Evolutionary conservation across 2,329 filamentous ascomycete species (phyloP).

Genomic region (Ophiostoma montium): DNA sequence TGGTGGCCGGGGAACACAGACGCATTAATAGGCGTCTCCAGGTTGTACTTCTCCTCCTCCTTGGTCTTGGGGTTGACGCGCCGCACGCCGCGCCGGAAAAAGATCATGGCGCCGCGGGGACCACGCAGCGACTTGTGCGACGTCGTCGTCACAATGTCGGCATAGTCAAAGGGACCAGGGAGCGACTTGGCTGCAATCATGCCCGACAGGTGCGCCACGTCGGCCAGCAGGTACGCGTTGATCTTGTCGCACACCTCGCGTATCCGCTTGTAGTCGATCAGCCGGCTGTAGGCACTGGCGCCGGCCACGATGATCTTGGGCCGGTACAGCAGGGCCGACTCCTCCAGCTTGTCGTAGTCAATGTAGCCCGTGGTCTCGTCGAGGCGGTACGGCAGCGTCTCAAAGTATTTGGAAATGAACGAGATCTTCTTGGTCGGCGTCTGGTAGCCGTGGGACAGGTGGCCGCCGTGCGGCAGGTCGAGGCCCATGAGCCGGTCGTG

Average conservation of each 20-base stretch:
- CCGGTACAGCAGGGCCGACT: conserved; percentile 75
- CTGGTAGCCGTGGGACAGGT: conserved; percentile 94
- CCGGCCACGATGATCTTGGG: conserved; percentile 94
- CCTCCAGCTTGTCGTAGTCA: conserved; percentile 84
- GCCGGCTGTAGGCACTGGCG: conserved; percentile 86
- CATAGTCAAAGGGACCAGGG: conserved; percentile 74
- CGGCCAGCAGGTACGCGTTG: conserved; percentile 82
- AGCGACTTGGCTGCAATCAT: conserved; percentile 85
- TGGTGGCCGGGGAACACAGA: conserved; percentile 98
- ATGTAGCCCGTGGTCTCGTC: conserved; percentile 85
- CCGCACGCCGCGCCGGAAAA: conserved; percentile 87
- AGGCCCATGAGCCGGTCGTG: conserved; percentile 96
- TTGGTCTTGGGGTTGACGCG: conserved; percentile 73
- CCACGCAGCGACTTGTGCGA: conserved; percentile 96
- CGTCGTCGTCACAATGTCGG: conserved; percentile 93
- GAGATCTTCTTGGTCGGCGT: conserved; percentile 91
- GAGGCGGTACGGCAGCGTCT: conserved; percentile 89
- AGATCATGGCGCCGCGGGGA: conserved; percentile 93
- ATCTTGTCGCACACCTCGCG: conserved; percentile 81
- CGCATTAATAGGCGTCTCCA: conserved; percentile 85
- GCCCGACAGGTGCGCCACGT: conserved; percentile 96
- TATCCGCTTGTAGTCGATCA: conserved; percentile 92
- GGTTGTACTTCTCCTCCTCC: conserved; percentile 73
- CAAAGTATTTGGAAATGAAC: conserved; percentile 97
- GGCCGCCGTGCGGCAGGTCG: conserved; percentile 89